A percentile compares a stretch with the other conserved stretches of the same genome.
These are phyloP conservation scores for Vigna hirtella DNA, from an alignment of 306 rosid genomes.

Conservation along the genomic window DNA sequence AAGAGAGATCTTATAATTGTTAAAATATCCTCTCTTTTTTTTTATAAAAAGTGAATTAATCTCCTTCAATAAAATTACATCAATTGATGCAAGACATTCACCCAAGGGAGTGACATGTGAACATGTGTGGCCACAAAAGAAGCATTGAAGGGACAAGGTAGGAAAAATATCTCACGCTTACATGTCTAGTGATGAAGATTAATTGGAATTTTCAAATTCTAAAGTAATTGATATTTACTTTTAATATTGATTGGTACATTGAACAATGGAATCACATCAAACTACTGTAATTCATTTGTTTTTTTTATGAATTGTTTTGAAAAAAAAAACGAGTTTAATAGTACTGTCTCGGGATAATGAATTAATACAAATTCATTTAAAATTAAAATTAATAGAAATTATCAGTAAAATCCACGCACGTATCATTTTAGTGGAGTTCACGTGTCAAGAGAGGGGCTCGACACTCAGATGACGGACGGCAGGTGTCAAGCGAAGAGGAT, in stretches of 20 bases:
- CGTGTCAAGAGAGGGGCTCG: no score
- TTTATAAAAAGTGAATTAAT: neutral
- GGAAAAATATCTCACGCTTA: constrained; percentile 10
- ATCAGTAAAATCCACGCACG: no score
- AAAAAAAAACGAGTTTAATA: neutral
- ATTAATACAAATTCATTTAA: neutral
- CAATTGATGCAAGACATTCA: neutral
- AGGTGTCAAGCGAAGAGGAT: no score
- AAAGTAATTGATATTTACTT: neutral
- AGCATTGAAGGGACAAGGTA: neutral
- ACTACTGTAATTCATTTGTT: neutral
- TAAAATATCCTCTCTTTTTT: no score
- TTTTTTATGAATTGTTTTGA: neutral
- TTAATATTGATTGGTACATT: neutral
- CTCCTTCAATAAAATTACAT: neutral
- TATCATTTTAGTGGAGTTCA: no score
- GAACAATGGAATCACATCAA: neutral
- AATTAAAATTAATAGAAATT: neutral
- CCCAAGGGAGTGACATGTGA: neutral
- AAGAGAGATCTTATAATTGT: no score
- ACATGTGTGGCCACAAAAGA: neutral
- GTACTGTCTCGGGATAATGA: neutral
- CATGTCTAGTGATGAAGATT: neutral
- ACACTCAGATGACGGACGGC: no score
- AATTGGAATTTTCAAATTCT: neutral